Base-by-base conservation (phyloP, 2,329 filamentous ascomycete species). In the Microcera coccophila region DNA sequence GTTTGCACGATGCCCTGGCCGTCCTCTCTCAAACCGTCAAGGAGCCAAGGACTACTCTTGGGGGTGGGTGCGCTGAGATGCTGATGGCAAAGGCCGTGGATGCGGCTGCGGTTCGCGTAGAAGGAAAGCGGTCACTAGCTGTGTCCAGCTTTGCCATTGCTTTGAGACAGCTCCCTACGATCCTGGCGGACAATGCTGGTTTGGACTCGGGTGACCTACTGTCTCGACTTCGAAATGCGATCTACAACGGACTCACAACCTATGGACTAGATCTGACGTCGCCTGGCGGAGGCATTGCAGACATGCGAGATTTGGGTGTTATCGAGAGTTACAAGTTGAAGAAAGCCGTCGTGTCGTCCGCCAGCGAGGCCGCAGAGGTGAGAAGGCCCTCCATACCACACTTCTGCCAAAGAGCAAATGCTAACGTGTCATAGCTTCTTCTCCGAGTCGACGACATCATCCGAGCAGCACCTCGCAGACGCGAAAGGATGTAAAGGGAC, bases 301-400 rank as follows among this genome's bases (percentile, higher is more conserved):
- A 98, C 62, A 98, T 98, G 93, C 81, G 91, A 41, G 89, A 98
- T 59, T 66, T 95, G 36, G 93, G 93, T 34, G 90, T 98, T 20
- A 85, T 98, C 55, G 93, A 98, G 73, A 95, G 89, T 68, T 97
- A 96, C 77, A 98, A 98, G 78, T 73, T 98, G 65, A 98, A 98
- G 81, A 85, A 82, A 65, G 93, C 93, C n/a, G 93, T 98, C 41
- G 93, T 98, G 39, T 94, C 87, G 40, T 95, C 90, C 48, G 93
- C 93, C 17, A 94, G 89, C 45, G 93, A 98, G 71, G 93, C 93
- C 50, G 90, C 93, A 53, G 93, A 98, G 79, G 89, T 94, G 75
- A 73, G 82, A 65, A 22, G 3, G 15, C n/a, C 32, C 32, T 17
- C 26, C 18, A 36, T 12, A 19, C 17, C 5, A n/a, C n/a, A n/a